A percentile compares a stretch with the other conserved stretches of the same genome.
Evolutionary conservation across 768 basidiomycete species (phyloP).

Genomic region (Russula emetica): DNA sequence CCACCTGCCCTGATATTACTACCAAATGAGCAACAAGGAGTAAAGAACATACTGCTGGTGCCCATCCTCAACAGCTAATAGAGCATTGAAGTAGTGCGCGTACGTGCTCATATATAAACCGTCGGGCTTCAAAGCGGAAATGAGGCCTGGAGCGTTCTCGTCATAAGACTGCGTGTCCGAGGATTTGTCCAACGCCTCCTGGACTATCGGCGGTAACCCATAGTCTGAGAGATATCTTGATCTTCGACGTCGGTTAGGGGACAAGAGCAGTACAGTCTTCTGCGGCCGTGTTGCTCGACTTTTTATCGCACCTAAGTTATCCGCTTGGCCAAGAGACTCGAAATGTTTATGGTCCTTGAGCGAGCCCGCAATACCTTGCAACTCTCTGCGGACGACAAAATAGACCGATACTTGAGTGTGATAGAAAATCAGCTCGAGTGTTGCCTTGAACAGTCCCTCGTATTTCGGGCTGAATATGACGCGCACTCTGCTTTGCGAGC

Average conservation of each 20-base stretch:
- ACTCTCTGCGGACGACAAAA: background rate
- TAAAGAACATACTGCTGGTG: constrained; percentile 48
- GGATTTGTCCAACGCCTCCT: background rate
- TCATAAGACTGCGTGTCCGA: constrained; percentile 4
- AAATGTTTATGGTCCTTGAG: constrained; percentile 10
- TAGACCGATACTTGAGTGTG: background rate
- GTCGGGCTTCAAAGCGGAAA: background rate
- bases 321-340: background rate
- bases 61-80: constrained; percentile 31
- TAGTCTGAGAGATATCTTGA: constrained; percentile 12
- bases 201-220: constrained; percentile 11
- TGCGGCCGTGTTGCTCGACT: background rate
- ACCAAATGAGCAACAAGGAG: background rate
- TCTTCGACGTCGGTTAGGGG: background rate
- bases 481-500: constrained; percentile 3
- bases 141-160: background rate
- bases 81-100: constrained; percentile 10
- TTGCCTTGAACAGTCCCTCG: constrained; percentile 15
- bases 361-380: constrained; percentile 18
- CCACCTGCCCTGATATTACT: constrained; percentile 34
- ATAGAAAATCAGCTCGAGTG: constrained; percentile 18
- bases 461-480: constrained; percentile 18
- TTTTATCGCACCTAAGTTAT: background rate
- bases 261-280: background rate
- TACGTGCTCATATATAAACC: constrained; percentile 13